Evolutionary conservation across 2,329 filamentous ascomycete species (phyloP).

Genomic region (Fusarium sp.): DNA sequence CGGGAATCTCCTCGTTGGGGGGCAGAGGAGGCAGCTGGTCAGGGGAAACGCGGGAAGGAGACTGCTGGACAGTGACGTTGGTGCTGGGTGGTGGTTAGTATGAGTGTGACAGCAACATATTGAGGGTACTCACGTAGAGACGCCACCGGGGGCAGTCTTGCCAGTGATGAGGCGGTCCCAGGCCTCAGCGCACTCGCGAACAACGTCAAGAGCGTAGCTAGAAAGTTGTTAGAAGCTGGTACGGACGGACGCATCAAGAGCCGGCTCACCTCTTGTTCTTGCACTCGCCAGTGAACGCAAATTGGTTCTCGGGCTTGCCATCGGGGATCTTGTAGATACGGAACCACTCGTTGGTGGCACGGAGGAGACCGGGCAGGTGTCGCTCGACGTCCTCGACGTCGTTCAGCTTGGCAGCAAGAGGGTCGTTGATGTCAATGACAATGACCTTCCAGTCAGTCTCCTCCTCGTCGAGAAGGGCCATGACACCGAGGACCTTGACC

Average conservation of each 20-base stretch:
- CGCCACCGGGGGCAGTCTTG: slow-evolving; percentile 81
- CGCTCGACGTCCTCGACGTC: slow-evolving; percentile 99
- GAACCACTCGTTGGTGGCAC: slow-evolving; percentile 99
- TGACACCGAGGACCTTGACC: slow-evolving; percentile 99
- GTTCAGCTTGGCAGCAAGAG: slow-evolving; percentile 94
- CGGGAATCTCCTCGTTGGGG: slow-evolving; percentile 79
- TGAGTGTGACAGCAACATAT: background rate
- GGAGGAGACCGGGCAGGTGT: slow-evolving; percentile 94
- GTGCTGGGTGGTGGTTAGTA: slow-evolving; percentile 66
- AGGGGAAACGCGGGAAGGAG: slow-evolving; percentile 76
- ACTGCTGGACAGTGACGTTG: slow-evolving; percentile 83
- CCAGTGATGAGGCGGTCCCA: slow-evolving; percentile 97
- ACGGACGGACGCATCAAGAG: background rate
- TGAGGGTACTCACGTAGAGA: slow-evolving; percentile 78
- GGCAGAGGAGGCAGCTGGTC: slow-evolving; percentile 82
- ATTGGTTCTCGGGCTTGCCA: slow-evolving; percentile 99
- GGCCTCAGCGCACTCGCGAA: slow-evolving; percentile 95
- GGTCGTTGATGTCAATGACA: slow-evolving; percentile 98
- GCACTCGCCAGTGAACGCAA: slow-evolving; percentile 99
- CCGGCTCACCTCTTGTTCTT: slow-evolving; percentile 92
- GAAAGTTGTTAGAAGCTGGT: slow-evolving; percentile 22
- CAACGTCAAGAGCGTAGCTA: slow-evolving; percentile 93
- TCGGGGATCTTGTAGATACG: slow-evolving; percentile 99
- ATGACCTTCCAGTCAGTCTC: slow-evolving; percentile 99
- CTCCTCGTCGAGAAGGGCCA: slow-evolving; percentile 98